Base-by-base conservation (phyloP, 345 rosid genomes). In the Erucastrum elatum region DNA sequence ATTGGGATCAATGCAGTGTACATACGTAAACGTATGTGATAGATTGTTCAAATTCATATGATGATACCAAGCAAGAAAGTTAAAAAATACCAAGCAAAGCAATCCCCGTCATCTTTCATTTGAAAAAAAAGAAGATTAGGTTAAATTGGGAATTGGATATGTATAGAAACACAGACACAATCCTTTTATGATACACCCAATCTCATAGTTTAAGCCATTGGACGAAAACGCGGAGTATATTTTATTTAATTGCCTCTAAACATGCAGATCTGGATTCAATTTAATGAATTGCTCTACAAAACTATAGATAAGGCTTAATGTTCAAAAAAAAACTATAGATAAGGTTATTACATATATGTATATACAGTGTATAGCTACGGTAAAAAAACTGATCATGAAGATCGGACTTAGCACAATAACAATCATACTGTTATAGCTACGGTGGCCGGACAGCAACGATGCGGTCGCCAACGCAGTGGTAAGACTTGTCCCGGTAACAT, bases 401-500 rank as follows among this genome's bases (percentile, higher is more conserved):
- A 68, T 74, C 15, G 27, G 8, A 39, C 37, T 67, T 63, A 55
- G 59, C 29, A 29, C 31, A 29, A 65, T 64, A 30, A 17, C 66
- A 27, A 69, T 70, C 67, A 39, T 70, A 44, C 51, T 80, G 1
- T 75, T 75, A 16, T 44, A 9, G 26, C 59, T 53, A 53, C 6
- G 9, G 81, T 30, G 73, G 77, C 65, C 41, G 67, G n/a, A 6
- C 59, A 82, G 68, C 85, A 82, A 29, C 31, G 31, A n/a, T 79
- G 85, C 61, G 85, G 85, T 56, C 3, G 80, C 13, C 80, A 82
- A 79, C 80, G 49, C 15, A 68, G 83, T 66, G 85, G 85, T 34
- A 26, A 2, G 60, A 77, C 81, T 35, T 81, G 84, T 63, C 13
- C 81, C 4, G 78, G 68, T 1, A 75, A 75, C 80, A 61, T 82